Base-by-base conservation (phyloP, 768 basidiomycete genomes). In the Steccherinum ochraceum region DNA sequence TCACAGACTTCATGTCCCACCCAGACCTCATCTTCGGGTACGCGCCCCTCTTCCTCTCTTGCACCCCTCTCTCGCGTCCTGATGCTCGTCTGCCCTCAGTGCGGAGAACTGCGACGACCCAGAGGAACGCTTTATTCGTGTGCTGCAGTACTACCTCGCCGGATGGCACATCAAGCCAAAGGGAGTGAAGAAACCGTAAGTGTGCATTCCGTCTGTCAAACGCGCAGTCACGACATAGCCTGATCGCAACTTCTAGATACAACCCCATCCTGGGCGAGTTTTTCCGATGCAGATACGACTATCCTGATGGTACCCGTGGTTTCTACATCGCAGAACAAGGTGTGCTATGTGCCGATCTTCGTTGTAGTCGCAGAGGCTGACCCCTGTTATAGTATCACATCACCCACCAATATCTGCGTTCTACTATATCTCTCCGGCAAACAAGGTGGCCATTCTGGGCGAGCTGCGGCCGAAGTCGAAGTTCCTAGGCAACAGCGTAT, bases 161-260 rank as follows among this genome's bases (percentile, higher is more conserved):
- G 96, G 96, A 20, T 99, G 96, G 96, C 96, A 98, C 69, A 94
- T 97, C 72, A 97, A 97, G 69, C 94, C 96, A 58, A 94, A 89
- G 72, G 96, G 93, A 48, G 96, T 98, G 54, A 99, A 99, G 86
- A 99, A 99, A 71, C 95, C 95, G 82, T 93, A 61, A 70, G 88
- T 35, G 7, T 74, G 18, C 21, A 21, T n/a, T n/a, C 53, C 44
- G 11, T 43, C 30, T 7, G 16, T 35, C 30, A 35, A 35, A 35
- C 30, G 30, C 30, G 30, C 30, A 35, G 30, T 16, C n/a, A n/a
- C 16, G 30, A 35, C 30, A 35, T 35, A 16, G 7, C 30, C 7
- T 35, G 16, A 45, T 64, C n/a, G n/a, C n/a, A n/a, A n/a, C n/a
- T n/a, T n/a, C n/a, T n/a, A 92, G 91, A 55, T 99, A 98, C 69